Percentiles rank a stretch among this genome's conserved stretches.
phyloP scores from a whole-genome alignment of 352 stramenopile genomes.

The Globisporangium splendens region DNA sequence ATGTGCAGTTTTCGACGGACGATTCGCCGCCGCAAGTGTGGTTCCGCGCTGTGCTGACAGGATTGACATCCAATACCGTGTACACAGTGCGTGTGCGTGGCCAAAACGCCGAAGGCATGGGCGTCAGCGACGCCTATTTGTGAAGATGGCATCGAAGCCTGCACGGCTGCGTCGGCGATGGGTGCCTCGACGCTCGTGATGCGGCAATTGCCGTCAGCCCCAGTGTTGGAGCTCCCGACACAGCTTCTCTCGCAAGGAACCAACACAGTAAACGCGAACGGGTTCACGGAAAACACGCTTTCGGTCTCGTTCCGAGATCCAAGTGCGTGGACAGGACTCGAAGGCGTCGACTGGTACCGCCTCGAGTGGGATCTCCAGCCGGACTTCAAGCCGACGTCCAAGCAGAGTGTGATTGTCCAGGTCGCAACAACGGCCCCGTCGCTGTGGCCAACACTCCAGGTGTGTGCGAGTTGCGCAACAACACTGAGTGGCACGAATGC shows the following conservation, averaged over 20 bases:
- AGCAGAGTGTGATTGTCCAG: constrained; percentile 33
- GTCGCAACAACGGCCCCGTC: constrained; percentile 25
- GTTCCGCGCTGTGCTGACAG: constrained; percentile 24
- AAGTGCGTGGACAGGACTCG: constrained; percentile 67
- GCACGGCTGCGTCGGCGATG: constrained; percentile 20
- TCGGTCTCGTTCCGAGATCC: constrained; percentile 64
- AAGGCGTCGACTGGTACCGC: constrained; percentile 82
- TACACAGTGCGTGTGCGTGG: constrained; percentile 85
- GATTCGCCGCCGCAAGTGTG: constrained; percentile 10
- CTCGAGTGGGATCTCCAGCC: constrained; percentile 88
- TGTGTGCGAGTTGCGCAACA: constrained; percentile 56
- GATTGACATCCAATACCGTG: constrained; percentile 39
- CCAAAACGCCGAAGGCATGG: constrained; percentile 82
- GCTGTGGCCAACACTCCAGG: constrained; percentile 25
- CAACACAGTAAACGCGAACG: constrained; percentile 39
- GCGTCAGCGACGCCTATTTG: constrained; percentile 84
- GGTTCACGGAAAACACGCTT: constrained; percentile 62
- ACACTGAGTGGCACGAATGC: constrained; percentile 15
- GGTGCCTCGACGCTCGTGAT: constrained; percentile 34
- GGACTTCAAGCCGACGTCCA: constrained; percentile 51
- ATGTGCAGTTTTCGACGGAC: constrained; percentile 7
- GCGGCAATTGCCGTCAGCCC: constrained; percentile 52
- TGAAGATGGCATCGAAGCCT: constrained; percentile 80
- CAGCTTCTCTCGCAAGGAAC: constrained; percentile 32
- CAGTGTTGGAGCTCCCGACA: constrained; percentile 38